Base-by-base conservation (phyloP, 2,329 filamentous ascomycete genomes). In the Phaeosphaeria sp. region DNA sequence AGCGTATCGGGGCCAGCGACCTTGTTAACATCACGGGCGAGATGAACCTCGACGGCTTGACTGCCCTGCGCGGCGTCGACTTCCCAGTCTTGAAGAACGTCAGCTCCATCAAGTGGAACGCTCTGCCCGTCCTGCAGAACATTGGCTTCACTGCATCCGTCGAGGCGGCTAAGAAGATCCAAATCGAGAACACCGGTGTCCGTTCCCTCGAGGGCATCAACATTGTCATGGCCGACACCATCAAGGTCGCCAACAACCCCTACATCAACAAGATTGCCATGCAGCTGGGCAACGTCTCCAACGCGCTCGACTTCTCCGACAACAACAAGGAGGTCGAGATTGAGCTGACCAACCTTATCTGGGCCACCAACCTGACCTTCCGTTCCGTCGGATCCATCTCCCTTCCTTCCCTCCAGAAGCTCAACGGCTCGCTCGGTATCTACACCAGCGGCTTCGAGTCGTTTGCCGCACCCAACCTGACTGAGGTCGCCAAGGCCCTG, bases 111-210 rank as follows among this genome's bases (percentile, higher is more conserved):
- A 79, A 84, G 66, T 93, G 91, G 85, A 81, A 85, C 57, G 90
- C 90, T 66, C 86, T 97, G 43, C 89, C 89, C 61, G 81, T 82
- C 64, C 82, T 91, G 40, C 82, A 86, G 71, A 70, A 74, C 33
- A 80, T 91, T 45, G 80, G 79, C 55, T 90, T 91, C 80, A 80
- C 82, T 78, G 74, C 84, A 82, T 75, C 85, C 79, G 83, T 98
- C 71, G 87, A 84, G 69, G 82, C 87, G 77, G 91, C 91, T 59
- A 81, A 80, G 64, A 85, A 81, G 63, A 86, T 99, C 68, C 80
- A 82, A 67, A 93, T 99, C 76, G 86, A 88, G 79, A 95, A 99
- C 83, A 99, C 95, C 50, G 88, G 89, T 79, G 86, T 99, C 68
- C 85, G 82, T 76, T 87, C 85, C 65, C 86, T 99, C 59, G 84